Conservation (phyloP, 192 early-diverging fungal species). For the Rhizophagus clarus region DNA sequence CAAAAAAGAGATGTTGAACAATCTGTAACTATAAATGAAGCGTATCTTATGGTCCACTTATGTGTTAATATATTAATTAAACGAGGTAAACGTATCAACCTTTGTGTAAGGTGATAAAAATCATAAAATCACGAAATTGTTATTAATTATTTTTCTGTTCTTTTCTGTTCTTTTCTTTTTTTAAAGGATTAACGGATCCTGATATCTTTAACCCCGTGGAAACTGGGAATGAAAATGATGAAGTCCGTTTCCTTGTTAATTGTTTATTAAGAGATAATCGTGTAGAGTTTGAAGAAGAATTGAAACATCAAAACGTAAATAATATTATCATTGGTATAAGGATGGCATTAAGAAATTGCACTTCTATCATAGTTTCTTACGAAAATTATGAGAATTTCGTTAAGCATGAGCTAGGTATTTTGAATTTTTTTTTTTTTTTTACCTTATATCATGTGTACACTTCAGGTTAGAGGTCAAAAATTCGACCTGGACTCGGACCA, state of each 20-base stretch:
- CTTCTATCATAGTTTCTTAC: not conserved
- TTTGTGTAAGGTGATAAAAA: not conserved
- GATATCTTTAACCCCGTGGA: slow-evolving; percentile 18
- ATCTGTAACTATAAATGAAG: not conserved
- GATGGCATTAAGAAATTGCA: slow-evolving; percentile 20
- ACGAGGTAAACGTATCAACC: not conserved
- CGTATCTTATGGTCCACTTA: not conserved
- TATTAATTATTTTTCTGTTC: too few relatives aligned
- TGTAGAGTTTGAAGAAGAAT: slow-evolving; percentile 11
- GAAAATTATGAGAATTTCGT: slow-evolving; percentile 19
- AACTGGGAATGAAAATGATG: slow-evolving; percentile 2
- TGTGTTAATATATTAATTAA: not conserved
- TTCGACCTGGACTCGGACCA: too few relatives aligned
- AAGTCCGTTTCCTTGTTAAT: slow-evolving; percentile 16
- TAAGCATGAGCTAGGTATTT: slow-evolving; percentile 19
- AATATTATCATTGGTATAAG: slow-evolving; percentile 12
- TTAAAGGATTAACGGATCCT: slow-evolving; percentile 29
- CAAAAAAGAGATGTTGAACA: not conserved
- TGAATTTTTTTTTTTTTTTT: not conserved
- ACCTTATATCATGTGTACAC: too few relatives aligned
- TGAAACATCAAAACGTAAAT: slow-evolving; percentile 18
- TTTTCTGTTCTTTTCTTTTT: too few relatives aligned
- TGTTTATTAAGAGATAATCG: slow-evolving; percentile 18
- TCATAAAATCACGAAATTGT: too few relatives aligned
- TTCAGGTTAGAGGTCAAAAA: too few relatives aligned